phyloP scores from a whole-genome alignment of 352 stramenopile genomes.

The Globisporangium solare region DNA sequence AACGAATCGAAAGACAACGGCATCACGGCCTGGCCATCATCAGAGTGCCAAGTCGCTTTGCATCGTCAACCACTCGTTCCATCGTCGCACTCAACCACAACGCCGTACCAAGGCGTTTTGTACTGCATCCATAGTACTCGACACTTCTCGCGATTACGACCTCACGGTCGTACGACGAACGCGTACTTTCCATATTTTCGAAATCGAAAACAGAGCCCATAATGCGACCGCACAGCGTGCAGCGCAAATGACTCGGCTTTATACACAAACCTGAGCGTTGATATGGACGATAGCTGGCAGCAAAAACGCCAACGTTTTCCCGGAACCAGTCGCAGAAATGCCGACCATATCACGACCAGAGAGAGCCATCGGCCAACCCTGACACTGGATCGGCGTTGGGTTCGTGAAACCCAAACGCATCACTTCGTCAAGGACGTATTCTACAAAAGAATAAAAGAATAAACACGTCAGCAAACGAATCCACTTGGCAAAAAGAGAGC shows the following conservation, averaged over 20 bases:
- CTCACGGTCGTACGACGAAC: conserved; percentile 5
- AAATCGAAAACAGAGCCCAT: conserved; percentile 9
- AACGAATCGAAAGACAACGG: conserved; percentile 1
- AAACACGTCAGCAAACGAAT: neutral
- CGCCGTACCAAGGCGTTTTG: neutral
- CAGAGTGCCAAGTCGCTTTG: conserved; percentile 5
- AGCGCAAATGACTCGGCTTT: conserved; percentile 14
- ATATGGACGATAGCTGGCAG: conserved; percentile 99
- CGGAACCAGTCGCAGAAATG: conserved; percentile 96
- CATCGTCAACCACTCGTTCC: neutral
- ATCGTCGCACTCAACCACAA: conserved; percentile 9
- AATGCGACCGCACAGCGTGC: conserved; percentile 8
- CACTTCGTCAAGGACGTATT: conserved; percentile 98
- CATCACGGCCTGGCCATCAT: conserved; percentile 2
- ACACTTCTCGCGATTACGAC: conserved; percentile 9
- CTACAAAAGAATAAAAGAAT: conserved; percentile 15
- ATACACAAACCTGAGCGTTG: conserved; percentile 96
- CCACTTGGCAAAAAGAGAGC: neutral
- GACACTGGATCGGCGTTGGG: conserved; percentile 90
- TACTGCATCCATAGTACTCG: conserved; percentile 7
- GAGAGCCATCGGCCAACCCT: conserved; percentile 98
- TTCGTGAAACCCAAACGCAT: conserved; percentile 96
- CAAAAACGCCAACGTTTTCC: conserved; percentile 98
- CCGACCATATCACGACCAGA: conserved; percentile 98
- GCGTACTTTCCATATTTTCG: conserved; percentile 5